Conservation (phyloP, 2,329 filamentous ascomycete genomes). For the Monilinia polystroma region DNA sequence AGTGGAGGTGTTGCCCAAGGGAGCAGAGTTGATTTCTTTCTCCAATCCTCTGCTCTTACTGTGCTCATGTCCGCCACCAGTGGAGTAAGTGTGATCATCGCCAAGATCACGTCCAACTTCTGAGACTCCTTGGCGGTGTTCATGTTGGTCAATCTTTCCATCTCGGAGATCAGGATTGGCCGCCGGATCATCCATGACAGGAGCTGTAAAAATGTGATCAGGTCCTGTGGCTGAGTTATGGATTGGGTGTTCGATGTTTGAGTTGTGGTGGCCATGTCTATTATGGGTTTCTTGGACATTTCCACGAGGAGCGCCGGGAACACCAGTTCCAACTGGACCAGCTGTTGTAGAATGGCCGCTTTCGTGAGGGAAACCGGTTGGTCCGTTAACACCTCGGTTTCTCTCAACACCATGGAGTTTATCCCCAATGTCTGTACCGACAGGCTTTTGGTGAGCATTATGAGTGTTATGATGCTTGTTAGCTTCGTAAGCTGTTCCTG, state of each 20-base stretch:
- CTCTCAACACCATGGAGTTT: slow-evolving; percentile 29
- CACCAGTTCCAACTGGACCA: slow-evolving; percentile 11
- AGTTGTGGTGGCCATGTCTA: not conserved
- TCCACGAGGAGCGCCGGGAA: slow-evolving; percentile 16
- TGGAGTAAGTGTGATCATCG: not conserved
- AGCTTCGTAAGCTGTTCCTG: slow-evolving; percentile 26
- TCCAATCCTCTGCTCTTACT: slow-evolving; percentile 13
- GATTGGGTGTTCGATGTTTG: not conserved
- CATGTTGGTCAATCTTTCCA: slow-evolving; percentile 10
- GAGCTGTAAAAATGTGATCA: slow-evolving; percentile 17
- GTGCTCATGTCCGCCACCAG: slow-evolving; percentile 10
- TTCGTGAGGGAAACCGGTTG: slow-evolving; percentile 19
- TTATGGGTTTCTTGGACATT: slow-evolving; percentile 15
- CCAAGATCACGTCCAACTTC: slow-evolving; percentile 3
- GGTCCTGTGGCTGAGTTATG: slow-evolving; percentile 14
- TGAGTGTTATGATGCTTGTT: slow-evolving; percentile 29
- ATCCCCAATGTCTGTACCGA: slow-evolving; percentile 24
- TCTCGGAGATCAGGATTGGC: slow-evolving; percentile 1
- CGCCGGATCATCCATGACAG: slow-evolving; percentile 16
- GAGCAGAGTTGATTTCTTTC: not conserved
- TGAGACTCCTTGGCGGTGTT: slow-evolving; percentile 6
- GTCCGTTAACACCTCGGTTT: slow-evolving; percentile 26
- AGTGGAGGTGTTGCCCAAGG: slow-evolving; percentile 13
- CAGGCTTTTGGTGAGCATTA: slow-evolving; percentile 14
- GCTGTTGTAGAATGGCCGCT: not conserved